Evolutionary conservation across 2,329 filamentous ascomycete genomes (phyloP).

Genomic region (Ascochyta clinopodiicola): DNA sequence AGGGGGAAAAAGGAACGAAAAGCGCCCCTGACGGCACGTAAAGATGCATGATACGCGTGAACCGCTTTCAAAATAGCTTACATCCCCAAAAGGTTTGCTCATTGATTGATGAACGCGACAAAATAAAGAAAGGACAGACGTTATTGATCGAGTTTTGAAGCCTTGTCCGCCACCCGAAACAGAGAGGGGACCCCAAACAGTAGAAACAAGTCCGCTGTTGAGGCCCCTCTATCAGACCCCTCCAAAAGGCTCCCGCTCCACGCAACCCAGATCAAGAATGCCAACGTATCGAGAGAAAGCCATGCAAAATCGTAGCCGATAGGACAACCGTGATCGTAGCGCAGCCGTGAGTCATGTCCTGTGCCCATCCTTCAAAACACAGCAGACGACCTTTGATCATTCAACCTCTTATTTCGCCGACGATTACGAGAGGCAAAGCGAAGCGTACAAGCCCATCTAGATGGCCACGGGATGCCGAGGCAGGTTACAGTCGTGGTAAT

Average conservation of each 20-base stretch:
- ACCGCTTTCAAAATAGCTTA: slow-evolving; percentile 33
- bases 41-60: slow-evolving; percentile 12
- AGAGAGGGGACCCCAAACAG: slow-evolving; percentile 20
- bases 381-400: slow-evolving; percentile 19
- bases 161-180: slow-evolving; percentile 18
- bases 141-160: slow-evolving; percentile 22
- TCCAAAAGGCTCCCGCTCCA: slow-evolving; percentile 14
- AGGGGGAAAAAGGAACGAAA: slow-evolving; percentile 4
- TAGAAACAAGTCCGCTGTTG: slow-evolving; percentile 17
- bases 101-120: slow-evolving; percentile 32
- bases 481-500: slow-evolving; percentile 17
- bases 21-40: slow-evolving; percentile 1
- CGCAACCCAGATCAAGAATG: slow-evolving; percentile 25
- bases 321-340: slow-evolving; percentile 34
- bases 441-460: slow-evolving; percentile 21
- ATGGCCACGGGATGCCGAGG: slow-evolving; percentile 14
- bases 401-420: slow-evolving; percentile 34
- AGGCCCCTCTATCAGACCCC: slow-evolving; percentile 13
- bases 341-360: slow-evolving; percentile 34
- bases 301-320: slow-evolving; percentile 19
- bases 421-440: slow-evolving; percentile 30
- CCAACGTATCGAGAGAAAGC: slow-evolving; percentile 23
- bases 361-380: slow-evolving; percentile 21
- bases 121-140: slow-evolving; percentile 38
- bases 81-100: slow-evolving; percentile 26